Base-by-base conservation (phyloP, 305 asterid genomes). In the Andrographis paniculata region DNA sequence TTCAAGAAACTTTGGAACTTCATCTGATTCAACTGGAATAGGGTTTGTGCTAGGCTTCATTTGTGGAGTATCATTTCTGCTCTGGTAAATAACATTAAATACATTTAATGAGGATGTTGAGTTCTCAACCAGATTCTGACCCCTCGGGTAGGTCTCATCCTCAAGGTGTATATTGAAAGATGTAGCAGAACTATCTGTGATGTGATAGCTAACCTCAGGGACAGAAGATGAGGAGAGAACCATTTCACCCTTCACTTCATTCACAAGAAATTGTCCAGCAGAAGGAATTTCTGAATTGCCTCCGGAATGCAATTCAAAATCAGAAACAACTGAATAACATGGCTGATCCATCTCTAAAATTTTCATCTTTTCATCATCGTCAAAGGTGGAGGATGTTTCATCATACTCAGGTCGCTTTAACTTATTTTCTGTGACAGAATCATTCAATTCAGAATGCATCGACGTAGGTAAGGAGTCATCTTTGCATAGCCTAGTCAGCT, bases 361-460 rank as follows among this genome's bases (percentile, higher is more conserved):
- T 61, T 57, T 37, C 52, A 60, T 65, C 30, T 46, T 53, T 48
- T 57, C 68, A 40, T 71, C 64, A 11, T 59, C 57, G 48, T 56
- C 62, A 20, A 21, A 50, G 48, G 42, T 43, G 27, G 63, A 17
- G 18, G 33, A 43, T 48, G 24, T 50, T 55, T 63, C 67, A 60
- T 53, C 69, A 17, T 53, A 30, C 48, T 56, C 62, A 55, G 58
- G 44, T 50, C 31, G 48, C 47, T 42, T 50, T 42, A 35, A 33
- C 15, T 58, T 50, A 61, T 41, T 66, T 60, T 67, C 53, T 56
- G 55, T 56, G 35, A 52, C 61, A 56, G 52, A 31, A 58, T 38
- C 53, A 38, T 61, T 69, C 56, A 70, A 55, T 61, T 63, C 63
- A 52, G 53, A 48, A 65, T 46, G 68, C 61, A 60, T 36, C 43